A percentile compares a stretch with the other conserved stretches of the same genome.
phyloP scores from a whole-genome alignment of 2,329 filamentous ascomycete species.

The Trichoderma sp. region DNA sequence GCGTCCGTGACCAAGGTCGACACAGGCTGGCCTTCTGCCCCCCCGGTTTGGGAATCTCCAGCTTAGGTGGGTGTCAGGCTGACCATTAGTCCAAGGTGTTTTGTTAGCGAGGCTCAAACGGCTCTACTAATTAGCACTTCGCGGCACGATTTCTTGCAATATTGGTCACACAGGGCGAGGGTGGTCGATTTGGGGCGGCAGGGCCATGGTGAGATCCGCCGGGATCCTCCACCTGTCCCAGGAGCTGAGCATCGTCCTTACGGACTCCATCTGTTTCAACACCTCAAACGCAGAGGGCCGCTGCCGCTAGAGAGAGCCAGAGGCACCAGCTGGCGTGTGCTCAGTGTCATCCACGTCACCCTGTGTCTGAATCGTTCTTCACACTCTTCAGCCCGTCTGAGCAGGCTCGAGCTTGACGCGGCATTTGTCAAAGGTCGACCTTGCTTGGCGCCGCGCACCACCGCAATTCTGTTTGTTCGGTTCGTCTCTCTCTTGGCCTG shows the following conservation, averaged over 20 bases:
- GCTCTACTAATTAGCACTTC: not conserved
- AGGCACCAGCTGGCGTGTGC: constrained; percentile 9
- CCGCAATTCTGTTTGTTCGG: not conserved
- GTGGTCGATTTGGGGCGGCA: not conserved
- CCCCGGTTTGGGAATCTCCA: constrained; percentile 8
- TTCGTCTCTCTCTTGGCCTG: not conserved
- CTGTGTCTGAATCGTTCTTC: not conserved
- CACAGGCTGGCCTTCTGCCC: not conserved
- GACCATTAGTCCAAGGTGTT: not conserved
- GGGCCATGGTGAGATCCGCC: not conserved
- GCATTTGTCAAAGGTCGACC: not conserved
- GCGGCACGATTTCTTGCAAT: not conserved
- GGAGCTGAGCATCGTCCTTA: not conserved
- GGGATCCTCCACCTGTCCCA: not conserved
- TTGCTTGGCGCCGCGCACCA: not conserved
- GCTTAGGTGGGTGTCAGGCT: not conserved
- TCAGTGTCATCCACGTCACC: not conserved
- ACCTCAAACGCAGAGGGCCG: constrained; percentile 13
- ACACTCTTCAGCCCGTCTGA: not conserved
- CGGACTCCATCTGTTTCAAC: not conserved
- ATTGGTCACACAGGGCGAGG: not conserved
- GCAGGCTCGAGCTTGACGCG: not conserved
- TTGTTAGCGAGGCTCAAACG: not conserved
- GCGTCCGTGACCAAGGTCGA: constrained; percentile 1
- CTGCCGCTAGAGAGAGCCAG: constrained; percentile 11